Base-by-base conservation (phyloP, 1,284 basidiomycete species). In the Cutaneotrichosporon spelunceum region DNA sequence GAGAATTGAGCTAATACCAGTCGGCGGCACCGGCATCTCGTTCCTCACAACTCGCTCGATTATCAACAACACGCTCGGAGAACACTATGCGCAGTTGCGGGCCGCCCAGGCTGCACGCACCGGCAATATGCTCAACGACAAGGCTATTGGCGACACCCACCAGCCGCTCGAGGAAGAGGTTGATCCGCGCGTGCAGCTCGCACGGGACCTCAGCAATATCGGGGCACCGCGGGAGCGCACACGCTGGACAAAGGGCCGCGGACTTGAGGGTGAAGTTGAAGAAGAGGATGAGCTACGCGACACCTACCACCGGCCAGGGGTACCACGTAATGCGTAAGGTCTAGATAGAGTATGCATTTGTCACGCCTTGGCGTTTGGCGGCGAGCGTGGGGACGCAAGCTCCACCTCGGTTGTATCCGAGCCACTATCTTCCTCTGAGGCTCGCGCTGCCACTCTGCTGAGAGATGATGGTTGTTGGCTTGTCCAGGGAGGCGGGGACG, bases 241-340 rank as follows among this genome's bases (percentile, higher is more conserved):
- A 16, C 62, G 61, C 29, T 70, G 61, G 63, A 59, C 67, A 3
- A 70, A 72, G 62, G 70, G 72, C 7, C 50, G 59, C 30, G 71
- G 71, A 16, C 59, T 73, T 33, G 66, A 63, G 21, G 70, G 69
- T 24, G 72, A 71, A 49, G 69, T 70, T 8, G 69, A 70, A 57
- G 72, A 70, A 29, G 70, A 72, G 50, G 56, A 45, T n/a, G 72
- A 73, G 64, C 68, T 75, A 70, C 52, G 66, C 30, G 74, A 75
- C 63, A 66, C 68, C 5, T 75, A 68, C 54, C 59, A 68, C 54
- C 60, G 69, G 1, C 64, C 71, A 11, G 74, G 71, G 0, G 64
- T 69, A 21, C 73, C 73, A 10, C 56, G 73, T 49, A 55, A 55
- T 27, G 39, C 45, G 19, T 55, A 55, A 27, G 3, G 24, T 8